Base-by-base conservation (phyloP, 1,284 basidiomycete genomes). In the Spongispora temasekensis region DNA sequence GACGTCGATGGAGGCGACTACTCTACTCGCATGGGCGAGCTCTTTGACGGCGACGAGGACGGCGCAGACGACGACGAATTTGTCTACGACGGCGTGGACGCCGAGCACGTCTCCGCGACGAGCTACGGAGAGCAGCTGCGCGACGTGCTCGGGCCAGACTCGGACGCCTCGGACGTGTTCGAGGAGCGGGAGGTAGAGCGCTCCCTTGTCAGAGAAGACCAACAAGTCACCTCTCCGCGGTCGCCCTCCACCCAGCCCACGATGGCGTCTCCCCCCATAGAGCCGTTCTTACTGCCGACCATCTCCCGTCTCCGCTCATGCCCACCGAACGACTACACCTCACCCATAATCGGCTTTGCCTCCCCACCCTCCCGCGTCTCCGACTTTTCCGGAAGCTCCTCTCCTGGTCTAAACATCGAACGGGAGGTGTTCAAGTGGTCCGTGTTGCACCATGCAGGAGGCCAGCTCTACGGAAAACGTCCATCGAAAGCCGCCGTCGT, bases 231-330 rank as follows among this genome's bases (percentile, higher is more conserved):
- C n/a, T n/a, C 79, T 40, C 79, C 82, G 10, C 73, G 74, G 7
- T 77, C 82, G 34, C 79, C 81, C 61, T 69, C 75, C 60, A 74
- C 76, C 59, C 66, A 66, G 61, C 73, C 72, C 46, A 65, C 65
- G 51, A 65, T 71, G 65, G 55, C 67, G 55, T 70, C 75, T 35
- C 76, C 78, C n/a, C 72, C 76, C 31, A 74, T 72, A 57, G 74
- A 78, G 56, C 82, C 84, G 7, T 88, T 87, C 71, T 70, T 91
- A 62, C 91, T 94, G 69, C 92, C 93, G 2, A 87, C 83, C 28
- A 85, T 95, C 9, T 97, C 94, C 15, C 85, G 94, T 23, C 82
- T 97, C 46, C 90, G 94, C 37, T 92, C 91, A 2, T 83, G 78
- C 30, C 84, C 86, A 2, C 83, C 79, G 6, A 86, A 83, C 23